Evolutionary conservation across 2,329 filamentous ascomycete genomes (phyloP), one percentile per base, ranked within the genome.

Genomic region (Aureobasidium vineae): DNA sequence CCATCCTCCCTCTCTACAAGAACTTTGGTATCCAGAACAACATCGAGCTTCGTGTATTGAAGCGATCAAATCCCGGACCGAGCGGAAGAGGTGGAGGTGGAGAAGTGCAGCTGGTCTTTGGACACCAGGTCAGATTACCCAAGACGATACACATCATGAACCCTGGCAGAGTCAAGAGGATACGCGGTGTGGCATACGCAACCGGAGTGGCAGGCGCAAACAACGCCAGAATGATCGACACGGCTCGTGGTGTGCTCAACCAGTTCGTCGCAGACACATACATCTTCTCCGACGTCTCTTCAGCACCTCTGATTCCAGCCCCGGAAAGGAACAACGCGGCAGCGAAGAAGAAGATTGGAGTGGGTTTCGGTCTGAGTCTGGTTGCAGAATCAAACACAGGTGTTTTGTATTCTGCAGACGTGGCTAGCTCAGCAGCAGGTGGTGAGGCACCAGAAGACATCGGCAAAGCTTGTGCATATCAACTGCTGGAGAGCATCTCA

Each of bases 151-250:
- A 99, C 78, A 79, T 97, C 65, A 84, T 96, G 72, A 90, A 86
- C 69, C 87, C 93, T 0, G 95, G 95, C 8, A 84, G 91, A 66
- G 89, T 99, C 73, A 94, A 92, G 84, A 87, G 88, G 71, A 90
- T 99, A 70, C 85, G 94, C 66, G 95, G 95, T 67, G 95, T 99
- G 50, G 93, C 95, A 56, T 99, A 98, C 78, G 90, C 90, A 65
- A 92, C 91, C 0, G 95, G 96, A 54, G 93, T 98, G 0, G 90
- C 91, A 13, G 94, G 91, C 0, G 92, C 90, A 59, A 97, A 97
- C 77, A 99, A 98, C 76, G 91, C 90, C 69, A 85, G 95, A 70
- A 96, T 97, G 90, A 99, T 98, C 74, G 91, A 97, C 74, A 86
- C 90, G 2, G 92, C 93, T 13, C 85, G 94, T 71, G 92, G 92